Percentiles rank a stretch among this genome's conserved stretches.
phyloP scores from a whole-genome alignment of 176 grass and related monocot species.

The Saccharum spontaneum region DNA sequence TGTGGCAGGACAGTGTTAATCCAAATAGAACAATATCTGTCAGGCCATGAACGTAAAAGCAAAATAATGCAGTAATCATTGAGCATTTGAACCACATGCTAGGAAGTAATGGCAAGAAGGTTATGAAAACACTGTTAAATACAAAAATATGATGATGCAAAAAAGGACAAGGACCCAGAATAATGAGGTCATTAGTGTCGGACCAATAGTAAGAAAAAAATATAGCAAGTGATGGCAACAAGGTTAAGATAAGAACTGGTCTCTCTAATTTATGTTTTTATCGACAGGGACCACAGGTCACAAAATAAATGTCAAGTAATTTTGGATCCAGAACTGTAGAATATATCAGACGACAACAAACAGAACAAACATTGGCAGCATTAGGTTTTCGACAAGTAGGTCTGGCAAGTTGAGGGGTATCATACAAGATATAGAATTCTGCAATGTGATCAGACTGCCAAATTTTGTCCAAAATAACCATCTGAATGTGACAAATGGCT shows the following conservation, averaged over 20 bases:
- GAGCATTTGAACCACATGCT: not conserved
- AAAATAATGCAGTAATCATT: not conserved
- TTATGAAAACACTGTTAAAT: not conserved
- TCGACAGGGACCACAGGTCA: conserved; percentile 16
- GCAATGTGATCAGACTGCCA: not conserved
- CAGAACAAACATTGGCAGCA: conserved; percentile 34
- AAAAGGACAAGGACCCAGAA: conserved; percentile 3
- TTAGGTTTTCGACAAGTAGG: conserved; percentile 28
- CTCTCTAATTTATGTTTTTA: conserved; percentile 23
- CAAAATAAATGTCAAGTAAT: conserved; percentile 5
- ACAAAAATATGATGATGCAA: not conserved
- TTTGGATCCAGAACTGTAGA: not conserved
- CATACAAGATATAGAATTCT: not conserved
- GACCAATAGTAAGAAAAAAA: not conserved
- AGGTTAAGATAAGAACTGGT: not conserved
- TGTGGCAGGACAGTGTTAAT: not conserved
- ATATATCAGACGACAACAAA: conserved; percentile 15
- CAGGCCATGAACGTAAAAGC: not conserved
- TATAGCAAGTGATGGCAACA: not conserved
- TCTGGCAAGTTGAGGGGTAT: conserved; percentile 35
- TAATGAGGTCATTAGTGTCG: not conserved
- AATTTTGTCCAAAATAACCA: not conserved
- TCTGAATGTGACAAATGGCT: conserved; percentile 2
- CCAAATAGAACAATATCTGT: not conserved
- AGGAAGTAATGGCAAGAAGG: not conserved